Evolutionary conservation across 179 eudicot species (phyloP).

Genomic region (Spergularia azorica): DNA sequence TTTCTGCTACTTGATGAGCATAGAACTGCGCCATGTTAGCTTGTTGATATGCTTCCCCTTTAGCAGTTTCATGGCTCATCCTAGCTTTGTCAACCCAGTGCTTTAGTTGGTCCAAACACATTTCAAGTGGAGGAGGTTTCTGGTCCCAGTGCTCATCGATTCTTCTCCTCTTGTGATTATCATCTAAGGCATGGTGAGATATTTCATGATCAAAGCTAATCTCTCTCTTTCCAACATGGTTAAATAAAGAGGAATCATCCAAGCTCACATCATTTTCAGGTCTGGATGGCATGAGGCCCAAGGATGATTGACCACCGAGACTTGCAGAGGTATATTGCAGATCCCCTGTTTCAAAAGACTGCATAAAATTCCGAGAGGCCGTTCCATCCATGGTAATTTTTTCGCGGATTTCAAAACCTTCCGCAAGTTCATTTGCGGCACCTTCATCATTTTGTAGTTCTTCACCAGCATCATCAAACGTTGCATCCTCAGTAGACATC

Average conservation of each 20-base stretch:
- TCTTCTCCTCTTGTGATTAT: slow-evolving; percentile 55
- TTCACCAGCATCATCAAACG: slow-evolving; percentile 38
- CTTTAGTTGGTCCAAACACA: slow-evolving; percentile 55
- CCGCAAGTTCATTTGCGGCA: slow-evolving; percentile 48
- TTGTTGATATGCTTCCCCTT: slow-evolving; percentile 36
- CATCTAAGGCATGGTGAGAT: slow-evolving; percentile 36
- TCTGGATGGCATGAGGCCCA: slow-evolving; percentile 42
- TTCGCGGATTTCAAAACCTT: slow-evolving; percentile 42
- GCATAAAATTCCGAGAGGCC: slow-evolving; percentile 52
- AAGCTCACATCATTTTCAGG: slow-evolving; percentile 41
- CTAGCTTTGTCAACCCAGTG: slow-evolving; percentile 46
- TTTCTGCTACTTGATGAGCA: slow-evolving; percentile 37
- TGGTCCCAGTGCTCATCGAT: slow-evolving; percentile 49
- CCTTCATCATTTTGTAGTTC: slow-evolving; percentile 39
- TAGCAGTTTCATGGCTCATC: slow-evolving; percentile 41
- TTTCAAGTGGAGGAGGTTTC: slow-evolving; percentile 38
- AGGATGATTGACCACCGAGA: slow-evolving; percentile 46
- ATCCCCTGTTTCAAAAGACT: slow-evolving; percentile 52
- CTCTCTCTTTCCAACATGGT: slow-evolving; percentile 44
- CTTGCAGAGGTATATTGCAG: slow-evolving; percentile 38
- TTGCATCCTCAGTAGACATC: slow-evolving; percentile 32
- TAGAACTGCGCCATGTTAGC: slow-evolving; percentile 37
- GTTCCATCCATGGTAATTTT: slow-evolving; percentile 41
- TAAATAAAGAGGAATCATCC: slow-evolving; percentile 34
- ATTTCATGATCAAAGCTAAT: slow-evolving; percentile 43